A percentile compares a stretch with the other conserved stretches of the same genome.
Conservation (phyloP, 139 green algal species). For the Micractinium sp. region DNA sequence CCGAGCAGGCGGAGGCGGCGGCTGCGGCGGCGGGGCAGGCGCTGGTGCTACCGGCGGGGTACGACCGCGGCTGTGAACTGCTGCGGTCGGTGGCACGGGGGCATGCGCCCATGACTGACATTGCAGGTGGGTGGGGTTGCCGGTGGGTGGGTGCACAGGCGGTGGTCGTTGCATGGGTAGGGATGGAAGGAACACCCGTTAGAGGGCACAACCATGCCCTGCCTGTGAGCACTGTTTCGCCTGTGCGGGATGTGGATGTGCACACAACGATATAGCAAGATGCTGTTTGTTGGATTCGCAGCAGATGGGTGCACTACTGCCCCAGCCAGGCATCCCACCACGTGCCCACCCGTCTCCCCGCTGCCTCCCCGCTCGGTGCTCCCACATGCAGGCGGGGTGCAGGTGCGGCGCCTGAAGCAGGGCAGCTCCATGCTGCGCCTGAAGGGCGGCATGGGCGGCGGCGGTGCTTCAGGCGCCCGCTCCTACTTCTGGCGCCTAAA, state of each 20-base stretch:
- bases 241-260: not conserved
- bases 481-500: constrained; percentile 28
- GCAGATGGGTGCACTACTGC: not conserved
- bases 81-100: constrained; percentile 32
- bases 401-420: constrained; percentile 31
- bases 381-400: not conserved
- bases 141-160: too few relatives aligned
- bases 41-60: constrained; percentile 29
- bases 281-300: too few relatives aligned
- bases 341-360: too few relatives aligned
- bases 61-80: constrained; percentile 46
- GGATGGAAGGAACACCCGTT: not conserved
- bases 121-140: not conserved
- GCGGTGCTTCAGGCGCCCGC: not conserved
- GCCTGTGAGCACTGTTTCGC: not conserved
- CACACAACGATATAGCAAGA: not conserved
- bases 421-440: constrained; percentile 5
- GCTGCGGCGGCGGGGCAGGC: not conserved
- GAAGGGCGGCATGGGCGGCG: constrained; percentile 5
- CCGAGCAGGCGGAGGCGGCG: constrained; percentile 28
- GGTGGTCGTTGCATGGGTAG: not conserved
- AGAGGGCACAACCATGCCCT: not conserved
- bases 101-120: not conserved
- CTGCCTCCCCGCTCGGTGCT: too few relatives aligned
- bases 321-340: too few relatives aligned